Conservation (phyloP, 148 eudicot genomes). For the Beta vulgaris region DNA sequence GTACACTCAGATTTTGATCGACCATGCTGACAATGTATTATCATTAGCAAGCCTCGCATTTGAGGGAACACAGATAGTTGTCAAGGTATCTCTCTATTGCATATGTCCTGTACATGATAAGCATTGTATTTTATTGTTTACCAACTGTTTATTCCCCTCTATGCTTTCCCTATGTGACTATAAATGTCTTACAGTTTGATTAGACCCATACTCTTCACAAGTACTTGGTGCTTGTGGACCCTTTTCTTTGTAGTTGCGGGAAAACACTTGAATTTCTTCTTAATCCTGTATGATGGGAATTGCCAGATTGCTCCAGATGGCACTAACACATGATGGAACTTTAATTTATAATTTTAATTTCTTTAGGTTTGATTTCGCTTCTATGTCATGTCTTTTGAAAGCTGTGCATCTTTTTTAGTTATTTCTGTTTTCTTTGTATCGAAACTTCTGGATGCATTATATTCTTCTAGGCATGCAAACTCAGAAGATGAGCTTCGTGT, state of each 20-base stretch:
- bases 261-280: neutral
- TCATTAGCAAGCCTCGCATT: constrained; percentile 60
- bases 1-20: constrained; percentile 53
- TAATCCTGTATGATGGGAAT: neutral
- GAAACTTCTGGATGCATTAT: neutral
- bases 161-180: neutral
- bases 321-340: neutral
- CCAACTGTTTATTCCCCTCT: neutral
- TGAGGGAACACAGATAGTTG: constrained; percentile 49
- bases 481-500: neutral
- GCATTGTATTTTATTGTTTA: neutral
- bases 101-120: neutral
- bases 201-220: neutral
- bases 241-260: neutral
- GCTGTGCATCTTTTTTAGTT: too few relatives aligned
- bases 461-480: neutral
- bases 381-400: too few relatives aligned
- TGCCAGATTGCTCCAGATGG: neutral
- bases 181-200: neutral
- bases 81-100: constrained; percentile 45
- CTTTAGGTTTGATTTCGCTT: too few relatives aligned
- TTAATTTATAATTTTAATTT: neutral
- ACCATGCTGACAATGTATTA: constrained; percentile 62
- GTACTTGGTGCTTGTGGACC: neutral
- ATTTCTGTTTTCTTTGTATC: neutral